Percentiles rank a stretch among this genome's conserved stretches.
phyloP scores from a whole-genome alignment of 108 stramenopile species.

The Tribonema minus region DNA sequence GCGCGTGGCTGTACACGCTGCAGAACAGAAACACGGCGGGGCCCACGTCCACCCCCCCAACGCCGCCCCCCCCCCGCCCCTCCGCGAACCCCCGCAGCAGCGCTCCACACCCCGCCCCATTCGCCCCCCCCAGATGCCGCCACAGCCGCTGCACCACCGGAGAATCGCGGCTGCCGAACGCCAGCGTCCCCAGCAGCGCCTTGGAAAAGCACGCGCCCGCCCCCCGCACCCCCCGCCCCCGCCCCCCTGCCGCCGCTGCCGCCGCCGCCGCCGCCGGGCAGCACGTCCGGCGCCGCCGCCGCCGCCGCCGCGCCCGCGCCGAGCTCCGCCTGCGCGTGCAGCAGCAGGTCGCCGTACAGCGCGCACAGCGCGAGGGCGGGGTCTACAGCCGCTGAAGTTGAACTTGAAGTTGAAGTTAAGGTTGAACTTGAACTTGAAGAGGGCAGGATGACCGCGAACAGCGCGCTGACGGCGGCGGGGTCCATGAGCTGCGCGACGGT shows the following conservation, averaged over 20 bases:
- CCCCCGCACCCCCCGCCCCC: not conserved
- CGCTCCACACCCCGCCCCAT: no score
- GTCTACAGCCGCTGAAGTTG: not conserved
- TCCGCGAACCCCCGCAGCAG: slow-evolving; percentile 2
- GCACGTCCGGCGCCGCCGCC: not conserved
- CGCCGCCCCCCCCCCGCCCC: not conserved
- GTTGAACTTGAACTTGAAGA: no score
- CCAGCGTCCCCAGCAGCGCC: slow-evolving; percentile 16
- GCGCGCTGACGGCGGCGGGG: not conserved
- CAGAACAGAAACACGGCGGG: slow-evolving; percentile 6
- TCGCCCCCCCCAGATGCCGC: slow-evolving; percentile 3
- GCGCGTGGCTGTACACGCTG: not conserved
- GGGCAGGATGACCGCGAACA: slow-evolving; percentile 23
- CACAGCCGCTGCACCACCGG: slow-evolving; percentile 26
- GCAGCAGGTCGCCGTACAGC: slow-evolving; percentile 18
- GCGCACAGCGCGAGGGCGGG: slow-evolving; percentile 14
- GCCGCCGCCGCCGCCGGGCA: not conserved
- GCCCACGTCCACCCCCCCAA: not conserved
- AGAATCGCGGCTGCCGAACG: not conserved
- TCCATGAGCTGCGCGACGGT: slow-evolving; percentile 4
- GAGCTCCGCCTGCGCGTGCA: not conserved
- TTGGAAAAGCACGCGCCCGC: no score
- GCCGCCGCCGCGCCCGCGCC: not conserved
- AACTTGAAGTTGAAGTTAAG: no score
- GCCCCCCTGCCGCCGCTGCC: not conserved